Evolutionary conservation across 768 basidiomycete species (phyloP).

Genomic region (Rhodotorula sphaerocarpa): DNA sequence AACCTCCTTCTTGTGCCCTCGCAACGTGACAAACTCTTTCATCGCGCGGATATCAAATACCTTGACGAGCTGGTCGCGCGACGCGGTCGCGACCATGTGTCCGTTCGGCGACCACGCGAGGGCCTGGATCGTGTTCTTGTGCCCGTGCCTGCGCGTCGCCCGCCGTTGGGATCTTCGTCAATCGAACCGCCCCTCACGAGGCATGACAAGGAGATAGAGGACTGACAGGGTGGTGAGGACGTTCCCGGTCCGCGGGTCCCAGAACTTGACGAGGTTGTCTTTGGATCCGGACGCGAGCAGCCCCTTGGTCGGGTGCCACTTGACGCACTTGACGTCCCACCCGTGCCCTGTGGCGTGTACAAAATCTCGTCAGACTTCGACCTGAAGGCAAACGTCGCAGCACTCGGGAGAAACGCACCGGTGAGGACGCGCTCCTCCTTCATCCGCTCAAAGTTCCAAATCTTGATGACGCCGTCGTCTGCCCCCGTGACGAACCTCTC

Average conservation of each 20-base stretch:
- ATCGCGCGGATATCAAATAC: conserved; percentile 97
- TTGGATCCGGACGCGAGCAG: conserved; percentile 90
- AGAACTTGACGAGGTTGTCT: conserved; percentile 97
- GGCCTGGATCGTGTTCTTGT: conserved; percentile 94
- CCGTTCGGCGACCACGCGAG: conserved; percentile 90
- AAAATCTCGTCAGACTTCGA: too few relatives aligned
- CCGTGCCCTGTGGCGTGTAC: conserved; percentile 63
- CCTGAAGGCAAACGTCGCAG: too few relatives aligned
- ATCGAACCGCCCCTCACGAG: background rate
- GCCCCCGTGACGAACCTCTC: conserved; percentile 85
- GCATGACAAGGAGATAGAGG: background rate
- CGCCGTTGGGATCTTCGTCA: too few relatives aligned
- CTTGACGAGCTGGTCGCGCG: conserved; percentile 85
- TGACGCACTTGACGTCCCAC: conserved; percentile 96
- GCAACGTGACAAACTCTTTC: conserved; percentile 84
- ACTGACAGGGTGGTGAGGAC: conserved; percentile 80
- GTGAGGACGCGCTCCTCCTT: conserved; percentile 79
- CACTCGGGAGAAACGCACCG: conserved; percentile 48
- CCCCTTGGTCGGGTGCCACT: conserved; percentile 98
- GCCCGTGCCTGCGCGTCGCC: conserved; percentile 72
- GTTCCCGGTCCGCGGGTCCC: conserved; percentile 92
- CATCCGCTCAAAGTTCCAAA: conserved; percentile 91
- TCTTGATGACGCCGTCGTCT: conserved; percentile 86
- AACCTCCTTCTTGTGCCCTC: conserved; percentile 97
- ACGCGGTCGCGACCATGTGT: conserved; percentile 85